Evolutionary conservation across 1,139 yeast genomes (phyloP).

Genomic region (Candida freyschussii): DNA sequence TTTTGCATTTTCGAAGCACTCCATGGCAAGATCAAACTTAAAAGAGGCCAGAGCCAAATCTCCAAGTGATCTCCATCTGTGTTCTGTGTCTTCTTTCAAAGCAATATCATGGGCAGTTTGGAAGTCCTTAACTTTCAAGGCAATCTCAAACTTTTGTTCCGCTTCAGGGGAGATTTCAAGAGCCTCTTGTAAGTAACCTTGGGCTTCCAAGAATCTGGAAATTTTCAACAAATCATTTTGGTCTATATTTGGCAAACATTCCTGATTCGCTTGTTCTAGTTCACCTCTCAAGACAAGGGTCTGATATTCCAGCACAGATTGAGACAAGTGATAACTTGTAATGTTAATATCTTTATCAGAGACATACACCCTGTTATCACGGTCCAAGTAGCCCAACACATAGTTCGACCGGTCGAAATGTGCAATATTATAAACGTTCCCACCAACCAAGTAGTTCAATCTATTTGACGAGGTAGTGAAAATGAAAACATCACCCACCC

Average conservation of each 20-base stretch:
- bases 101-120: slow-evolving; percentile 72
- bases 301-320: slow-evolving; percentile 89
- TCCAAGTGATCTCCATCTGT: slow-evolving; percentile 90
- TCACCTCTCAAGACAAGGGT: slow-evolving; percentile 95
- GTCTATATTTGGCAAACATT: slow-evolving; percentile 57
- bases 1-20: slow-evolving; percentile 72
- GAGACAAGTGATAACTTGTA: slow-evolving; percentile 73
- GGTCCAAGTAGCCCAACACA: slow-evolving; percentile 81
- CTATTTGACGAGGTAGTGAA: slow-evolving; percentile 85
- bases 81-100: slow-evolving; percentile 45
- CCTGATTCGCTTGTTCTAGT: slow-evolving; percentile 63
- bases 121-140: slow-evolving; percentile 64
- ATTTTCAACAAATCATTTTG: slow-evolving; percentile 72
- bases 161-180: slow-evolving; percentile 73
- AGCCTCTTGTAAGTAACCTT: slow-evolving; percentile 82
- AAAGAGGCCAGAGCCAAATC: slow-evolving; percentile 77
- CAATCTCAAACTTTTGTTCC: slow-evolving; percentile 83
- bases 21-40: slow-evolving; percentile 77
- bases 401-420: slow-evolving; percentile 90
- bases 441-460: slow-evolving; percentile 92
- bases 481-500: slow-evolving; percentile 96
- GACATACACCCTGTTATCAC: slow-evolving; percentile 85
- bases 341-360: slow-evolving; percentile 88
- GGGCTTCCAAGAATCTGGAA: slow-evolving; percentile 90
- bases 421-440: slow-evolving; percentile 84